A percentile compares a stretch with the other conserved stretches of the same genome.
Conservation (phyloP, 108 stramenopile genomes). For the Cyclotella baltica region DNA sequence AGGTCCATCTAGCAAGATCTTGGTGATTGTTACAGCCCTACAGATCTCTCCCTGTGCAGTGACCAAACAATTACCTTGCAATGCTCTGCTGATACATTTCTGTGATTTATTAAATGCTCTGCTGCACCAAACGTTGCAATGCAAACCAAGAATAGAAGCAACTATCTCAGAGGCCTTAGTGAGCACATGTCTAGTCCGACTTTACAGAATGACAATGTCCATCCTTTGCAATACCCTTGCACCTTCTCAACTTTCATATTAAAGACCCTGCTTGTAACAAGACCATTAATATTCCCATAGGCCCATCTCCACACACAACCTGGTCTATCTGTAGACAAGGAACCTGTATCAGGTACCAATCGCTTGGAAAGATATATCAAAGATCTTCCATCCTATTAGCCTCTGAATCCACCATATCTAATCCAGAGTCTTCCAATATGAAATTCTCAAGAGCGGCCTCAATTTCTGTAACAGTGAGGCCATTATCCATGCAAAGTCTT, state of each 20-base stretch:
- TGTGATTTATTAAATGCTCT: neutral
- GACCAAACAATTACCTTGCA: neutral
- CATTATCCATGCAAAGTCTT: neutral
- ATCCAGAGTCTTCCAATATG: neutral
- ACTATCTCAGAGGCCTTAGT: neutral
- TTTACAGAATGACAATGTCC: neutral
- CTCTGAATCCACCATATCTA: neutral
- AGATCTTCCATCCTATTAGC: neutral
- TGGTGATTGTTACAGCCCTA: neutral
- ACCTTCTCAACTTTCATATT: neutral
- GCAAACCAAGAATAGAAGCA: neutral
- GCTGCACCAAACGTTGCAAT: neutral
- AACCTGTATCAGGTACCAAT: neutral
- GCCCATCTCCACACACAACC: neutral
- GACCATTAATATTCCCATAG: neutral
- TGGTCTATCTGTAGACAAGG: neutral
- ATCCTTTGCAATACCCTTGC: neutral
- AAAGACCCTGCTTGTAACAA: neutral
- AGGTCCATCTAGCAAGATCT: neutral
- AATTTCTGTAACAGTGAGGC: neutral
- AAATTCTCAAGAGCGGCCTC: neutral
- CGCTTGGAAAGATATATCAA: neutral
- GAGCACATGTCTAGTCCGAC: neutral
- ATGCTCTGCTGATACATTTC: too few species aligned
- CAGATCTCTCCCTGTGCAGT: neutral